phyloP scores from a whole-genome alignment of 352 stramenopile genomes.

The Phytopythium boreale region DNA sequence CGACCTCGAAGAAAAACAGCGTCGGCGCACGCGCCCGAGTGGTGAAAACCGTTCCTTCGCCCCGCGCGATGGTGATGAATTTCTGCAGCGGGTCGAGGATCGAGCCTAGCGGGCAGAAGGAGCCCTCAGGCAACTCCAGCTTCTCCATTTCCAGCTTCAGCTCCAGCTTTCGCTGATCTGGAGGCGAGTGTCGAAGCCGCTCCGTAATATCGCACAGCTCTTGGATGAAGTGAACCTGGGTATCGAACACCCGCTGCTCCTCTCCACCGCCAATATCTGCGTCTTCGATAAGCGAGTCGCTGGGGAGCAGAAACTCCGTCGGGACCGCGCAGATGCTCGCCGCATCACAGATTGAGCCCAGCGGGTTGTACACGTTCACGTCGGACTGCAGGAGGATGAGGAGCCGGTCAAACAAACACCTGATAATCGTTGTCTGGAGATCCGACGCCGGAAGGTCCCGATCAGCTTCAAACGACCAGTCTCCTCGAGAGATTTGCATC shows the following conservation, averaged over 20 bases:
- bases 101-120: slow-evolving; percentile 68
- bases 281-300: slow-evolving; percentile 31
- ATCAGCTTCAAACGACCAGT: slow-evolving; percentile 63
- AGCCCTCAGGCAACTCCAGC: slow-evolving; percentile 48
- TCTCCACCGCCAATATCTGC: slow-evolving; percentile 20
- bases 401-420: slow-evolving; percentile 61
- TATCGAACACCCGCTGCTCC: slow-evolving; percentile 51
- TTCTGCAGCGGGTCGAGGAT: slow-evolving; percentile 61
- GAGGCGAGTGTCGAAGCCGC: slow-evolving; percentile 51
- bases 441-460: slow-evolving; percentile 61
- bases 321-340: slow-evolving; percentile 44
- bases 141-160: slow-evolving; percentile 58
- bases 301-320: slow-evolving; percentile 36
- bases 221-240: slow-evolving; percentile 69
- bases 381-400: slow-evolving; percentile 42
- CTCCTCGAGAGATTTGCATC: slow-evolving; percentile 63
- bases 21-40: slow-evolving; percentile 81
- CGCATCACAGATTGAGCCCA: slow-evolving; percentile 63
- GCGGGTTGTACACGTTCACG: slow-evolving; percentile 25
- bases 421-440: slow-evolving; percentile 57
- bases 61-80: slow-evolving; percentile 56
- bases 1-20: slow-evolving; percentile 84
- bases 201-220: slow-evolving; percentile 78
- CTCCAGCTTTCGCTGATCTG: slow-evolving; percentile 55
- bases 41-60: slow-evolving; percentile 85